A percentile compares a stretch with the other conserved stretches of the same genome.
Evolutionary conservation across 106 monocot genomes (phyloP).

Genomic region (Dactylorhiza incarnata): DNA sequence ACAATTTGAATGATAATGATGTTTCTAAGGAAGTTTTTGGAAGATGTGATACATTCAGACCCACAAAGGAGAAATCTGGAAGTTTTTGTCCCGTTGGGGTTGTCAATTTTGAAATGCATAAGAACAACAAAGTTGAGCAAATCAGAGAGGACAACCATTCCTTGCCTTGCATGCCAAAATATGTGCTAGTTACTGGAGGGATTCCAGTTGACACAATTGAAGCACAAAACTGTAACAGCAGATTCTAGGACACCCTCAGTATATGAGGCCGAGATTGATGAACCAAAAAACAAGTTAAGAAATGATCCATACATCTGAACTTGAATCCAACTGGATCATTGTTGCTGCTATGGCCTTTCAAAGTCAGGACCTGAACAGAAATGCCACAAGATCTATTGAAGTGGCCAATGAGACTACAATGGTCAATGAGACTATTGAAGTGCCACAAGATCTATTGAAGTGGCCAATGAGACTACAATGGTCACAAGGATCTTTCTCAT

Average conservation of each 20-base stretch:
- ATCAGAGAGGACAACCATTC: conserved; percentile 6
- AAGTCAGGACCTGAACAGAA: conserved; percentile 10
- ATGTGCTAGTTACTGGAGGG: conserved; percentile 1
- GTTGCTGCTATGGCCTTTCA: conserved; percentile 6
- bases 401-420: too few species aligned
- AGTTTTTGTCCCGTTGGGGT: conserved; percentile 11
- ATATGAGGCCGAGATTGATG: conserved; percentile 10
- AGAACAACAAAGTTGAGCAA: neutral
- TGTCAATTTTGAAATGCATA: conserved; percentile 12
- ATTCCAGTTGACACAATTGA: neutral
- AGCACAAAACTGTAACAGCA: neutral
- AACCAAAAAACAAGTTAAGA: neutral
- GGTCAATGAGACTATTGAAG: too few species aligned
- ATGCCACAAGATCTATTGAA: conserved; percentile 9
- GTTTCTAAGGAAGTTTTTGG: neutral
- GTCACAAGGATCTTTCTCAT: conserved; percentile 8
- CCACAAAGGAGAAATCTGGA: conserved; percentile 4
- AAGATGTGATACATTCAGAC: neutral
- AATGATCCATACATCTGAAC: neutral
- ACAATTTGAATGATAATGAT: neutral
- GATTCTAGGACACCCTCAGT: neutral
- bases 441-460: conserved; percentile 4
- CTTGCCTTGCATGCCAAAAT: conserved; percentile 12
- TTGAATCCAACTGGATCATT: neutral
- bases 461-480: too few species aligned